Evolutionary conservation across 2,329 filamentous ascomycete species (phyloP).

Genomic region (Dothideomycetidae sp.): DNA sequence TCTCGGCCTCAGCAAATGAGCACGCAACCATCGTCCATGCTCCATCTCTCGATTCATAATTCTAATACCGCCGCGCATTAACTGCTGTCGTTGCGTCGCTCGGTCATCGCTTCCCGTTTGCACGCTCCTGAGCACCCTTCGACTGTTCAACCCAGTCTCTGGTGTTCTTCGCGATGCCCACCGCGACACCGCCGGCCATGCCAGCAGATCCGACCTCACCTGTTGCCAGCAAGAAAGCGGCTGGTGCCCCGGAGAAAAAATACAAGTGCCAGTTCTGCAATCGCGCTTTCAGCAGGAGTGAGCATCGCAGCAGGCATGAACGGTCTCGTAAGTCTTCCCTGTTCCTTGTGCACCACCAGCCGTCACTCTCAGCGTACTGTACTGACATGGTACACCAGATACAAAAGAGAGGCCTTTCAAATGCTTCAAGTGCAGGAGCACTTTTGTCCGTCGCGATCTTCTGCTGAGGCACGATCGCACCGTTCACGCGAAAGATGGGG

Average conservation of each 20-base stretch:
- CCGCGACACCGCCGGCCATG: slow-evolving; percentile 49
- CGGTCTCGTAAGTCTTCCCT: slow-evolving; percentile 73
- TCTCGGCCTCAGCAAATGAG: slow-evolving; percentile 13
- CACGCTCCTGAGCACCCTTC: slow-evolving; percentile 12
- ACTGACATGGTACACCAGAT: slow-evolving; percentile 41
- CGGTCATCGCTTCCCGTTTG: slow-evolving; percentile 14
- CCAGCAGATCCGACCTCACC: slow-evolving; percentile 49
- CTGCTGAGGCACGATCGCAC: slow-evolving; percentile 94
- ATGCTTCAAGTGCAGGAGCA: slow-evolving; percentile 94
- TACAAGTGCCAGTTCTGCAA: slow-evolving; percentile 99
- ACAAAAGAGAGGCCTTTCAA: slow-evolving; percentile 99
- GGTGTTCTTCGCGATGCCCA: slow-evolving; percentile 41
- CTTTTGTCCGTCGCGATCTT: slow-evolving; percentile 92
- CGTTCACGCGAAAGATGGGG: slow-evolving; percentile 95
- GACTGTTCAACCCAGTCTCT: slow-evolving; percentile 13
- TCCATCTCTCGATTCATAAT: slow-evolving; percentile 17
- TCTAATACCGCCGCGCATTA: slow-evolving; percentile 23
- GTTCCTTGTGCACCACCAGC: background rate
- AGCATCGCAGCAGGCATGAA: slow-evolving; percentile 93
- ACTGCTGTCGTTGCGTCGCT: slow-evolving; percentile 23
- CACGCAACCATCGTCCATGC: slow-evolving; percentile 13
- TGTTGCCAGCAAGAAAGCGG: slow-evolving; percentile 58
- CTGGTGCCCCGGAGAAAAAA: slow-evolving; percentile 76
- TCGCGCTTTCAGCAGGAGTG: slow-evolving; percentile 90
- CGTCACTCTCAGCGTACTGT: background rate